phyloP scores from a whole-genome alignment of 768 basidiomycete genomes.

The Pisolithus microcarpus region DNA sequence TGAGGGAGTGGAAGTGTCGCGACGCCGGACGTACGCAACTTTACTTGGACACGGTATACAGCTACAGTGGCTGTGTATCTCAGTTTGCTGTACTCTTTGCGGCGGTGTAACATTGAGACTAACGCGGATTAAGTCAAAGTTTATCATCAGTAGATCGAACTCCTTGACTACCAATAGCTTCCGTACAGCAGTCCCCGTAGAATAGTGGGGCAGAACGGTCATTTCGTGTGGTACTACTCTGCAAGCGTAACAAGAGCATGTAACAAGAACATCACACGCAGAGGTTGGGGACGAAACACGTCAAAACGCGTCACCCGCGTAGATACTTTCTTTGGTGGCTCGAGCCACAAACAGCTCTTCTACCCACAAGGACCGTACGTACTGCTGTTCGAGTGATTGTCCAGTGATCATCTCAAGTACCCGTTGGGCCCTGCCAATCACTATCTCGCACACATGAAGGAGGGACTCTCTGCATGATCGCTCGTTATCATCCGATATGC shows the following conservation, averaged over 20 bases:
- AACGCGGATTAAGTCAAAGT: too few relatives aligned
- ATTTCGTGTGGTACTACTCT: too few relatives aligned
- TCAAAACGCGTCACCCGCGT: conserved; percentile 44
- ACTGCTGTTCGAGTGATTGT: background rate
- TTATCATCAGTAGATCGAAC: too few relatives aligned
- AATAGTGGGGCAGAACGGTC: too few relatives aligned
- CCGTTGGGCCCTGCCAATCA: conserved; percentile 29
- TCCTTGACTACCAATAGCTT: too few relatives aligned
- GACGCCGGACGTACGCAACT: conserved; percentile 13
- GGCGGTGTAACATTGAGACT: too few relatives aligned
- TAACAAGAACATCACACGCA: background rate
- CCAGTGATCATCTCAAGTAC: conserved; percentile 2
- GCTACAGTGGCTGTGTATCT: too few relatives aligned
- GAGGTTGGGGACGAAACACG: background rate
- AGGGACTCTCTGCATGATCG: conserved; percentile 38
- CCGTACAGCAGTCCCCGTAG: too few relatives aligned
- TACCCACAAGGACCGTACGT: conserved; percentile 46
- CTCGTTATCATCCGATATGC: conserved; percentile 45
- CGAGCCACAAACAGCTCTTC: conserved; percentile 52
- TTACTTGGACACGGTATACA: background rate
- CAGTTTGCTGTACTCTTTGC: too few relatives aligned
- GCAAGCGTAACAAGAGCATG: background rate
- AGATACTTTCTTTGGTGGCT: conserved; percentile 40
- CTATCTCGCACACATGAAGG: conserved; percentile 30
- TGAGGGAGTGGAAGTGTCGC: conserved; percentile 3